Percentiles rank a stretch among this genome's conserved stretches.
These are phyloP conservation scores for Ophiostoma australiae DNA, from an alignment of 2,329 filamentous ascomycete genomes.

Conservation along the genomic window DNA sequence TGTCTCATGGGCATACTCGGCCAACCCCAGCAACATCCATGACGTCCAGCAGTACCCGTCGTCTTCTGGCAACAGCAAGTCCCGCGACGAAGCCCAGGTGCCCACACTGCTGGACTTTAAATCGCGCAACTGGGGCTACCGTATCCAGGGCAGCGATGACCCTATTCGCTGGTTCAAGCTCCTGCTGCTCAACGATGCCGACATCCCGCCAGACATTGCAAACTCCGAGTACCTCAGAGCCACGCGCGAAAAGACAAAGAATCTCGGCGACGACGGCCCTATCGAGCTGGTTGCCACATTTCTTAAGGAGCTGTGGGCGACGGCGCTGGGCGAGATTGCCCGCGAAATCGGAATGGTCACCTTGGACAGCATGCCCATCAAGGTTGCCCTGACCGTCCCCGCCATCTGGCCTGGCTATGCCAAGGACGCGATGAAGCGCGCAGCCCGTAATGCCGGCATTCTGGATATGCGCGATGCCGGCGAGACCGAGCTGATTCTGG, in stretches of 20 bases:
- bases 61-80: slow-evolving; percentile 12
- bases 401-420: slow-evolving; percentile 44
- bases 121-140: slow-evolving; percentile 20
- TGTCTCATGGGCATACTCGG: slow-evolving; percentile 25
- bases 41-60: slow-evolving; percentile 10
- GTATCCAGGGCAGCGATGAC: slow-evolving; percentile 12
- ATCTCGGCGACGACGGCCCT: slow-evolving; percentile 23
- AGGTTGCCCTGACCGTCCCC: slow-evolving; percentile 42
- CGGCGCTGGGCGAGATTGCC: slow-evolving; percentile 28
- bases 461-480: slow-evolving; percentile 30
- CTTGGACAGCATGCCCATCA: slow-evolving; percentile 29
- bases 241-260: slow-evolving; percentile 7
- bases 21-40: slow-evolving; percentile 15
- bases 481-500: slow-evolving; percentile 34
- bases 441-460: slow-evolving; percentile 37
- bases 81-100: slow-evolving; percentile 23
- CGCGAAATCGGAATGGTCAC: slow-evolving; percentile 26
- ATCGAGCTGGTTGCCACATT: slow-evolving; percentile 35
- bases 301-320: slow-evolving; percentile 35
- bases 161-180: slow-evolving; percentile 27
- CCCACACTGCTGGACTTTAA: slow-evolving; percentile 22
- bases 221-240: slow-evolving; percentile 20
- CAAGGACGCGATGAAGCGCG: slow-evolving; percentile 36
- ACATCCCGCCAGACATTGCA: slow-evolving; percentile 23
- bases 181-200: slow-evolving; percentile 23